These are phyloP conservation scores for Sclerotinia minor DNA, from an alignment of 2,329 filamentous ascomycete genomes.

Conservation along the genomic window DNA sequence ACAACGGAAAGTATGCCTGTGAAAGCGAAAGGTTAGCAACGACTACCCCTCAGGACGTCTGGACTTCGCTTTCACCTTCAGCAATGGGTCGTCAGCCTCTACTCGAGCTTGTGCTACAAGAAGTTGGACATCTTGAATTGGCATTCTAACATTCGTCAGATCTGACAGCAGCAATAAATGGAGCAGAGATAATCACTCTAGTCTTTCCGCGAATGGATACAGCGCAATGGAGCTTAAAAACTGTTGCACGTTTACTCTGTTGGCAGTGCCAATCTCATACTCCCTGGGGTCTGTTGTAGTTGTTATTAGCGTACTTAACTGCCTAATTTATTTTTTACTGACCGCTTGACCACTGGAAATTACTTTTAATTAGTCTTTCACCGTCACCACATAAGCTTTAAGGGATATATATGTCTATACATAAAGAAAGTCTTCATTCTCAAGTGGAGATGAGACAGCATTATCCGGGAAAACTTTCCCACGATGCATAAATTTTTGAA, in stretches of 20 bases:
- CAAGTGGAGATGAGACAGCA: not conserved
- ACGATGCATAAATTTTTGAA: not conserved
- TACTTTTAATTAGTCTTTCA: slow-evolving; percentile 1
- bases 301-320: slow-evolving; percentile 8
- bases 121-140: slow-evolving; percentile 57
- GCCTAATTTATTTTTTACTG: slow-evolving; percentile 37
- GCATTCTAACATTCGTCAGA: slow-evolving; percentile 49
- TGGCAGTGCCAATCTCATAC: slow-evolving; percentile 54
- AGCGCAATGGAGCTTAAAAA: slow-evolving; percentile 56
- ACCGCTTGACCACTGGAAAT: slow-evolving; percentile 61
- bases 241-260: slow-evolving; percentile 55
- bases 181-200: slow-evolving; percentile 28
- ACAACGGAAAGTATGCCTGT: slow-evolving; percentile 62
- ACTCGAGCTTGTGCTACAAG: slow-evolving; percentile 56
- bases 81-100: slow-evolving; percentile 54
- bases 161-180: slow-evolving; percentile 17
- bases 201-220: slow-evolving; percentile 52
- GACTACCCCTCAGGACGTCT: not conserved
- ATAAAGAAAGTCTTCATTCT: not conserved
- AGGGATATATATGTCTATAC: not conserved
- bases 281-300: slow-evolving; percentile 50
- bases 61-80: slow-evolving; percentile 51
- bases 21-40: slow-evolving; percentile 21
- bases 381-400: not conserved
- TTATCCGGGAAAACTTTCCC: not conserved